Conservation (phyloP, 202 grass and related monocot species). For the Panicum virgatum region DNA sequence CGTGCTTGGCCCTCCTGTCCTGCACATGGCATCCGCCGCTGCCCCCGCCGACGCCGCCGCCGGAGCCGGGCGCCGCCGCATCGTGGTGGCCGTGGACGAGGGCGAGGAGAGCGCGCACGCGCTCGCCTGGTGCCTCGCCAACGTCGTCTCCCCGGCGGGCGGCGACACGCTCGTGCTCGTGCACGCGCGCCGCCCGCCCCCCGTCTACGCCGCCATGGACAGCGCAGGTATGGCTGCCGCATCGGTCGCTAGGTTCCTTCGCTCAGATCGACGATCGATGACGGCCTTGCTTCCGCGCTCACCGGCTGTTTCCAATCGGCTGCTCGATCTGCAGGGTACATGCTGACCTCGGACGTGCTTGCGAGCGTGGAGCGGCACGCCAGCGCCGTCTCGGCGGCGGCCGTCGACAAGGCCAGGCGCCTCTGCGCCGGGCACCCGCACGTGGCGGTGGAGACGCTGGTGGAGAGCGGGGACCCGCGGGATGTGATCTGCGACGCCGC, state of each 20-base stretch:
- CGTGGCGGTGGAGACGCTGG: conserved; percentile 48
- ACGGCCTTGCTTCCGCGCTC: too few relatives aligned
- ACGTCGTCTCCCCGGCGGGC: conserved; percentile 29
- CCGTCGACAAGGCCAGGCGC: conserved; percentile 34
- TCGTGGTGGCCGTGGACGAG: conserved; percentile 56
- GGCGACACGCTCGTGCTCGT: conserved; percentile 47
- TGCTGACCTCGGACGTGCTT: conserved; percentile 51
- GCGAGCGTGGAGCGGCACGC: conserved; percentile 47
- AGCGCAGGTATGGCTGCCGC: conserved; percentile 25
- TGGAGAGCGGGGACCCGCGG: conserved; percentile 51
- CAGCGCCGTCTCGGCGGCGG: conserved; percentile 21
- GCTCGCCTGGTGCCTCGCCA: conserved; percentile 56
- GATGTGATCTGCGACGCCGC: conserved; percentile 51
- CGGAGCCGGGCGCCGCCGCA: conserved; percentile 32
- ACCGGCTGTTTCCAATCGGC: too few relatives aligned
- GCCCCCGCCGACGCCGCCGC: too few relatives aligned
- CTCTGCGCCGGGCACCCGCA: conserved; percentile 35
- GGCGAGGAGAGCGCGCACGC: conserved; percentile 58
- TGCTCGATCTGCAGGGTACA: conserved; percentile 37
- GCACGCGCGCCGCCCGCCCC: conserved; percentile 46
- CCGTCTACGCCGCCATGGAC: conserved; percentile 69
- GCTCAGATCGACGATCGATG: too few relatives aligned
- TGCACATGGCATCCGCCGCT: background rate
- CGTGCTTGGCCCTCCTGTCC: background rate
- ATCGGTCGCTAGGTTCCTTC: too few relatives aligned